These are phyloP conservation scores for Exophiala alcalophila DNA, from an alignment of 2,329 filamentous ascomycete species.

Conservation along the genomic window DNA sequence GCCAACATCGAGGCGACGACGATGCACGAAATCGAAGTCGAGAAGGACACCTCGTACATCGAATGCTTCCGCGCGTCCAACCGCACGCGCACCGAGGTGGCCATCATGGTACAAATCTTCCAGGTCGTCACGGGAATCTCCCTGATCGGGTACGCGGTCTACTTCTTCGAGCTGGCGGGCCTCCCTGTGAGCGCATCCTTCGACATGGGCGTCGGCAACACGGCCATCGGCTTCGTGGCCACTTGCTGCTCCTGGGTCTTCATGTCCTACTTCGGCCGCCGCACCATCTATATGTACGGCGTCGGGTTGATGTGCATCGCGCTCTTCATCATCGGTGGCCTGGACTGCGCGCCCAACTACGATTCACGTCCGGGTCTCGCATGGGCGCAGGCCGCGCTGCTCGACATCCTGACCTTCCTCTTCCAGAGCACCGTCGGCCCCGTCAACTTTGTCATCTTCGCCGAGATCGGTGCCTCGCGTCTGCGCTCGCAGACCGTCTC, in stretches of 20 bases:
- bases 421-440: constrained; percentile 56
- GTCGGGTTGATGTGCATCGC: constrained; percentile 55
- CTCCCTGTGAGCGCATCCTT: constrained; percentile 37
- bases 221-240: constrained; percentile 45
- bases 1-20: constrained; percentile 41
- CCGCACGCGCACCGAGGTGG: constrained; percentile 71
- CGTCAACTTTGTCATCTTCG: constrained; percentile 51
- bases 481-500: constrained; percentile 54
- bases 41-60: constrained; percentile 54
- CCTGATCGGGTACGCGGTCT: constrained; percentile 59
- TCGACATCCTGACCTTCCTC: constrained; percentile 54
- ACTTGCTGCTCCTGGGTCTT: constrained; percentile 56
- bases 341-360: constrained; percentile 33
- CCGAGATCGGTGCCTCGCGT: constrained; percentile 52
- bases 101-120: constrained; percentile 62
- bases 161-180: constrained; percentile 49
- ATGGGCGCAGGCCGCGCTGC: constrained; percentile 18
- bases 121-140: constrained; percentile 46
- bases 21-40: constrained; percentile 49
- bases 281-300: constrained; percentile 38
- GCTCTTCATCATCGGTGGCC: constrained; percentile 34
- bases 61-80: constrained; percentile 86
- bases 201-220: constrained; percentile 49
- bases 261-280: constrained; percentile 54
- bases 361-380: constrained; percentile 34